Evolutionary conservation across 2,329 filamentous ascomycete genomes (phyloP), one percentile per base, ranked within the genome.

Genomic region (Arthrinium phaeospermum): DNA sequence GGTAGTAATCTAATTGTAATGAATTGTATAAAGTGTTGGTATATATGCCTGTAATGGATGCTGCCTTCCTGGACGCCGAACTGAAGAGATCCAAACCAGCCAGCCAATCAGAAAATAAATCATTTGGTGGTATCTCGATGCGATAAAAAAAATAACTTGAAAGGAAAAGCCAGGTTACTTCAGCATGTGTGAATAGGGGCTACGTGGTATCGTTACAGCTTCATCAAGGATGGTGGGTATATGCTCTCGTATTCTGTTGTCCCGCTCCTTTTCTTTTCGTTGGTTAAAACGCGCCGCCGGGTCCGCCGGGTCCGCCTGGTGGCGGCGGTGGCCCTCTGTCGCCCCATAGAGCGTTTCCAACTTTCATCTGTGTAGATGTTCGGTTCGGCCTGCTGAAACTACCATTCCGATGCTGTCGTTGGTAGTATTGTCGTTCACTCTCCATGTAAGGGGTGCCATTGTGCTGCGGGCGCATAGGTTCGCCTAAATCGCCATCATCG

Each of bases 301-400:
- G 14, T 4, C 44, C 44, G 44, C 44, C 13, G 13, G 44, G 44
- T 13, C 44, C 45, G 41, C 44, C 45, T 22, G 46, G 8, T 4
- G 68, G 68, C 49, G 46, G 10, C 10, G 68, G 68, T 7, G 68
- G 68, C 19, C 68, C 47, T 37, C 47, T 75, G 53, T 77, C 72
- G 27, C 80, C 81, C 81, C 81, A 82, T 7, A 82, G 71, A 34
- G 80, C 81, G 64, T 80, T 79, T 8, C 80, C 80, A 19, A 82
- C 73, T 24, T 72, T 77, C 57, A 79, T 72, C 74, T 82, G 80
- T 67, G 79, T 80, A 30, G 79, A 76, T 67, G 76, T 77, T 45
- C 80, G 75, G 68, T 72, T 72, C 30, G 47, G 68, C 47, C 34
- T 72, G 74, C 67, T 73, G 70, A 37, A 37, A 73, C 75, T 74